Percentiles rank a stretch among this genome's conserved stretches.
Evolutionary conservation across 768 basidiomycete species (phyloP).

Genomic region (Boletus speciosus): DNA sequence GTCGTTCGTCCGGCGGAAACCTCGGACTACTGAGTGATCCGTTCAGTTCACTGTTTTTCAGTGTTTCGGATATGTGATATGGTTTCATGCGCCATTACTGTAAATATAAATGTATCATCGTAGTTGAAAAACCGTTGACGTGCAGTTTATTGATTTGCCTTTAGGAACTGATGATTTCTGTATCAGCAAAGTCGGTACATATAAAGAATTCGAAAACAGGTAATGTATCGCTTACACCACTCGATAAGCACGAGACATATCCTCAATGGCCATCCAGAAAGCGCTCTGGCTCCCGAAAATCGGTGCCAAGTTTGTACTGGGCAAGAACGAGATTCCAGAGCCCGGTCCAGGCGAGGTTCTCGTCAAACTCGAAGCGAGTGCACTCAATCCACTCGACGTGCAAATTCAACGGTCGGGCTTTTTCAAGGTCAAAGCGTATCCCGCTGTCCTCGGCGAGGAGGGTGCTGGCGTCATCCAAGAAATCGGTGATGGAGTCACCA

Average conservation of each 20-base stretch:
- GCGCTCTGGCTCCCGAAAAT: slow-evolving; percentile 15
- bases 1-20: slow-evolving; percentile 26
- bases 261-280: slow-evolving; percentile 2
- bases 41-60: too few species aligned
- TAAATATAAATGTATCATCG: background rate
- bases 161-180: too few species aligned
- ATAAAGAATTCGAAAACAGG: background rate
- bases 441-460: slow-evolving; percentile 35
- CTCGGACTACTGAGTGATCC: background rate
- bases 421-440: slow-evolving; percentile 29
- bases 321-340: slow-evolving; percentile 23
- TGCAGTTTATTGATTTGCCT: too few species aligned
- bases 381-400: slow-evolving; percentile 43
- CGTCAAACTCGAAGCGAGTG: slow-evolving; percentile 38
- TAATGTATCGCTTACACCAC: background rate
- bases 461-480: slow-evolving; percentile 35
- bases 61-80: too few species aligned
- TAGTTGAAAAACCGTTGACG: background rate
- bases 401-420: background rate
- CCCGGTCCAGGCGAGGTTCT: slow-evolving; percentile 42
- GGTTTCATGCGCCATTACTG: too few species aligned
- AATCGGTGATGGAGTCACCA: slow-evolving; percentile 34
- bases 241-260: background rate
- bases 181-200: background rate
- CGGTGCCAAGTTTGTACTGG: slow-evolving; percentile 3